Conservation (phyloP, 345 rosid species). For the Adansonia digitata region DNA sequence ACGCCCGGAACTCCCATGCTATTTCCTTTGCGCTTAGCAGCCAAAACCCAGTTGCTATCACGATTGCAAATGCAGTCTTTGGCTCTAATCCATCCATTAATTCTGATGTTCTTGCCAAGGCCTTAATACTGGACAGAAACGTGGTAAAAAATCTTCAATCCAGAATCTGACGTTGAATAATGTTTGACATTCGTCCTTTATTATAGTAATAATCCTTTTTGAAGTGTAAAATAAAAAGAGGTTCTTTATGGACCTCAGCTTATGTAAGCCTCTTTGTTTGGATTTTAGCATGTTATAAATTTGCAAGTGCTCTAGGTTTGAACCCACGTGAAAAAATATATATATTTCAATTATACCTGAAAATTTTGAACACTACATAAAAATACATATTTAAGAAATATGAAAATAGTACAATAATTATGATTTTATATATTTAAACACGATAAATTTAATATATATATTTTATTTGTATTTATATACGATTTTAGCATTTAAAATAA, state of each 20-base stretch:
- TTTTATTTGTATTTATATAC: too few relatives aligned
- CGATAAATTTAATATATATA: too few relatives aligned
- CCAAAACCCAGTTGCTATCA: slow-evolving; percentile 27
- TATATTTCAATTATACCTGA: too few relatives aligned
- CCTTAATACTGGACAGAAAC: slow-evolving; percentile 17
- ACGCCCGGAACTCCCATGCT: slow-evolving; percentile 6
- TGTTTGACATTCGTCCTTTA: neutral
- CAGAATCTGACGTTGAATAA: neutral
- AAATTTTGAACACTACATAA: too few relatives aligned
- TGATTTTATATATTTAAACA: too few relatives aligned
- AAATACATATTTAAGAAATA: too few relatives aligned
- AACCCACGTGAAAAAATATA: too few relatives aligned
- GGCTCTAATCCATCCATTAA: slow-evolving; percentile 18
- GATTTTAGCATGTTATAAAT: neutral
- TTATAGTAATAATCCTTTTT: neutral
- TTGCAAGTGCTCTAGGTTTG: neutral
- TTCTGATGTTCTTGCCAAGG: slow-evolving; percentile 18
- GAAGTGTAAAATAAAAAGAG: neutral
- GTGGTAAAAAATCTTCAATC: slow-evolving; percentile 13
- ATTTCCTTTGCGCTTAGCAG: slow-evolving; percentile 19
- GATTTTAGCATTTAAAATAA: too few relatives aligned
- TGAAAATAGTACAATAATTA: too few relatives aligned
- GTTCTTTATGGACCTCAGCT: neutral
- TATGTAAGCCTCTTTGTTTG: neutral
- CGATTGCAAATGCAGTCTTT: slow-evolving; percentile 11